Percentiles rank a stretch among this genome's conserved stretches.
Conservation (phyloP, 164 flowering plant genomes). For the Brasenia schreberi region DNA sequence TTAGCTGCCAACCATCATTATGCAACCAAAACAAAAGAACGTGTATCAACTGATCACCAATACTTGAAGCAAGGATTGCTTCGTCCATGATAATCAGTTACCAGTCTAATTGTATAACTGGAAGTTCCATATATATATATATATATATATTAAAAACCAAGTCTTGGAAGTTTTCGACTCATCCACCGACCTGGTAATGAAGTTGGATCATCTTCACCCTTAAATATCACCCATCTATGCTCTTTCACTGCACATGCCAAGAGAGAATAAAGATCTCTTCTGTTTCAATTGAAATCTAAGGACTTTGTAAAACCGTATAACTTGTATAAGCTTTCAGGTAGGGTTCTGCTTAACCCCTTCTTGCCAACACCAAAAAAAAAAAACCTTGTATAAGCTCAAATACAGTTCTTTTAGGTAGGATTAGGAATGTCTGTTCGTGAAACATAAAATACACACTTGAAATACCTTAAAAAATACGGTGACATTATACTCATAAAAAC, state of each 20-base stretch:
- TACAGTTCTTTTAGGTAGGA: too few relatives aligned
- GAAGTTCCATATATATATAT: not conserved
- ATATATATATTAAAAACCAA: not conserved
- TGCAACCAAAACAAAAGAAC: not conserved
- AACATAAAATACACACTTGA: too few relatives aligned
- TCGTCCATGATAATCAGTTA: not conserved
- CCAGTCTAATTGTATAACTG: not conserved
- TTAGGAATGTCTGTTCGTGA: too few relatives aligned
- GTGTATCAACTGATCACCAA: not conserved
- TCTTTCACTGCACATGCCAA: constrained; percentile 54
- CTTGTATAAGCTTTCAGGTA: too few relatives aligned
- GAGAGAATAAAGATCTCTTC: not conserved
- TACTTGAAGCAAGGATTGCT: not conserved
- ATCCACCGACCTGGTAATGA: constrained; percentile 51
- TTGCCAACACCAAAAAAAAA: too few relatives aligned
- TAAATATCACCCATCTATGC: constrained; percentile 84
- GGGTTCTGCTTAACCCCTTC: too few relatives aligned
- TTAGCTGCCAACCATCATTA: not conserved
- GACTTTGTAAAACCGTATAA: too few relatives aligned
- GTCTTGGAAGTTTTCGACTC: not conserved
- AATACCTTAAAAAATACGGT: too few relatives aligned
- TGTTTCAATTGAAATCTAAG: not conserved
- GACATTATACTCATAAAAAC: too few relatives aligned
- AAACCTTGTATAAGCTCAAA: too few relatives aligned
- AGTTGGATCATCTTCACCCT: constrained; percentile 79